Evolutionary conservation across 1,284 basidiomycete genomes (phyloP).

Genomic region (Kalmanozyma brasiliensis): DNA sequence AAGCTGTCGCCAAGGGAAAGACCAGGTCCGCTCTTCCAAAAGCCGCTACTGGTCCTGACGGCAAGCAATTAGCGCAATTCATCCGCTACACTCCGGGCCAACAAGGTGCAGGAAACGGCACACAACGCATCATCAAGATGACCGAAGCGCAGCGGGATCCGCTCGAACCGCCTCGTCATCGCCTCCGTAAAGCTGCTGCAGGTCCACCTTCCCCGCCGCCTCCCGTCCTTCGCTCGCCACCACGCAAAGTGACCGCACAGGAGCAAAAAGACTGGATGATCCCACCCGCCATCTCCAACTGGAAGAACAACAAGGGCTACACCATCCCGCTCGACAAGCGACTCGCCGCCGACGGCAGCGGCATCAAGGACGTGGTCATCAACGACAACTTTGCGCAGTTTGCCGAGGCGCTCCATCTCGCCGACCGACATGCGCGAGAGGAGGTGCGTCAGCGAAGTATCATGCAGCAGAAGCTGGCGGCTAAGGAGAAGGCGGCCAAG

Average conservation of each 20-base stretch:
- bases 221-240: conserved; percentile 94
- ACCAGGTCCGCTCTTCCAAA: conserved; percentile 94
- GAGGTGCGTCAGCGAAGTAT: conserved; percentile 94
- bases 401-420: conserved; percentile 92
- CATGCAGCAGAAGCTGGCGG: conserved; percentile 97
- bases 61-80: conserved; percentile 72
- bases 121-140: conserved; percentile 99
- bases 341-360: conserved; percentile 94
- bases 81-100: conserved; percentile 96
- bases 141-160: conserved; percentile 83
- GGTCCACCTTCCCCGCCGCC: conserved; percentile 96
- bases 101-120: conserved; percentile 75
- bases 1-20: conserved; percentile 91
- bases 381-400: conserved; percentile 99
- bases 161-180: conserved; percentile 93
- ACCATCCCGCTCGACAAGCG: conserved; percentile 99
- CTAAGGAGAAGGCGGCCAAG: conserved; percentile 96
- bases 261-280: conserved; percentile 99
- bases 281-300: conserved; percentile 98
- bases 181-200: conserved; percentile 96
- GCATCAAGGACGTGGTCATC: conserved; percentile 96
- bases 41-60: conserved; percentile 54
- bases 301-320: conserved; percentile 99
- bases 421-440: conserved; percentile 97
- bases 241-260: conserved; percentile 91